phyloP scores from a whole-genome alignment of 1,284 basidiomycete genomes.

The Malassezia nana region DNA sequence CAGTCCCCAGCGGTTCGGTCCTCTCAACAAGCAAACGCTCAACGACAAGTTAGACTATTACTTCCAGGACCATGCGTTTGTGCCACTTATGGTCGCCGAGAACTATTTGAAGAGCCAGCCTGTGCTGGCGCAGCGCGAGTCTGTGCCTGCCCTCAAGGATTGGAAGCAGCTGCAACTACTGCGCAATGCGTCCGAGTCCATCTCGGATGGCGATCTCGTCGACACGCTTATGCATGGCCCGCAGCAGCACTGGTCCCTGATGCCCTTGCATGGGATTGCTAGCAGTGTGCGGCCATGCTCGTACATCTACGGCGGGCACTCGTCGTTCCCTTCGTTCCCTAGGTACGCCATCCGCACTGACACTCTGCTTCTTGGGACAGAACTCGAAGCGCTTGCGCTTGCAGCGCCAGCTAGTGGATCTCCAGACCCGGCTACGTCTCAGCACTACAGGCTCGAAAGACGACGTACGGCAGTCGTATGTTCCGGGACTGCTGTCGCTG shows the following conservation, averaged over 20 bases:
- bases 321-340: slow-evolving; percentile 34
- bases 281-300: slow-evolving; percentile 61
- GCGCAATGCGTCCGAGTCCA: slow-evolving; percentile 67
- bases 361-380: slow-evolving; percentile 78
- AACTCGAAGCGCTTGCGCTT: slow-evolving; percentile 87
- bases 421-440: slow-evolving; percentile 89
- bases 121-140: slow-evolving; percentile 50
- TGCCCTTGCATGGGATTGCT: slow-evolving; percentile 83
- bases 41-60: slow-evolving; percentile 90
- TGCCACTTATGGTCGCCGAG: slow-evolving; percentile 75
- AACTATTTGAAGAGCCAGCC: slow-evolving; percentile 57
- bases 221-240: slow-evolving; percentile 74
- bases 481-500: slow-evolving; percentile 70
- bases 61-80: slow-evolving; percentile 87
- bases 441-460: slow-evolving; percentile 76
- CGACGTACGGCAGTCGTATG: slow-evolving; percentile 81
- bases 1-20: slow-evolving; percentile 77
- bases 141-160: slow-evolving; percentile 51
- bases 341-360: slow-evolving; percentile 1
- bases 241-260: slow-evolving; percentile 90
- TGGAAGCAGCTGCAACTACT: slow-evolving; percentile 64
- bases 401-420: slow-evolving; percentile 68
- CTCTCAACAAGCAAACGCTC: slow-evolving; percentile 68
- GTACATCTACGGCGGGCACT: slow-evolving; percentile 28
- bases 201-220: slow-evolving; percentile 91